Base-by-base conservation (phyloP, 768 basidiomycete genomes). In the Tricholoma flavovirens region DNA sequence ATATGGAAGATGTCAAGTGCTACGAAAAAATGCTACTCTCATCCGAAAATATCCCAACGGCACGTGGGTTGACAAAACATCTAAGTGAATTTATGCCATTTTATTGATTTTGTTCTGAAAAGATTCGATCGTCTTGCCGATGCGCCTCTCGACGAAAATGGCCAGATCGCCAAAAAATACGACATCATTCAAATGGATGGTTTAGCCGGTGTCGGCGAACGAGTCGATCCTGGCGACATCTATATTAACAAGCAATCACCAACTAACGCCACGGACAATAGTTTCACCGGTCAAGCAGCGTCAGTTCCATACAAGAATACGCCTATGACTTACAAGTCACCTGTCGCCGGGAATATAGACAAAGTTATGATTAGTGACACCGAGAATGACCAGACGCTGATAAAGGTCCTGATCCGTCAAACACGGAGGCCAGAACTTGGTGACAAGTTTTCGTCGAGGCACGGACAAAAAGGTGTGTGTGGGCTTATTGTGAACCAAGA, bases 391-490 rank as follows among this genome's bases (percentile, higher is more conserved):
- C 92, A 96, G 70, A 92, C 90, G 14, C 76, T 99, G 58, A 90
- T 99, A 78, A 99, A 99, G 73, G 93, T 98, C 40, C 79, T 98
- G 64, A 93, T 98, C 65, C 86, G 97, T 30, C 97, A 99, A 74
- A 99, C 97, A 15, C 82, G 97, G 68, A 80, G 93, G 54, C 97
- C 97, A 45, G 97, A 99, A 66, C 77, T 98, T 45, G 97, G 97
- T 1, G 97, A 99, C 77, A 99, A 99, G 74, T 99, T 99, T 71
- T 98, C 95, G 38, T 94, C 92, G 2, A 76, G 97, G 61, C 97
- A 99, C 67, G 97, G 97, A 45, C 97, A 99, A 74, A 99, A 99
- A 73, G 97, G 97, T 56, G 97, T 99, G 10, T 98, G 96, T 73
- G 97, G 97, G 22, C 73, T 99, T 70, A 98, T 99, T 68, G 97